Base-by-base conservation (phyloP, 805 yeast genomes). In the Nematodospora valgi region DNA sequence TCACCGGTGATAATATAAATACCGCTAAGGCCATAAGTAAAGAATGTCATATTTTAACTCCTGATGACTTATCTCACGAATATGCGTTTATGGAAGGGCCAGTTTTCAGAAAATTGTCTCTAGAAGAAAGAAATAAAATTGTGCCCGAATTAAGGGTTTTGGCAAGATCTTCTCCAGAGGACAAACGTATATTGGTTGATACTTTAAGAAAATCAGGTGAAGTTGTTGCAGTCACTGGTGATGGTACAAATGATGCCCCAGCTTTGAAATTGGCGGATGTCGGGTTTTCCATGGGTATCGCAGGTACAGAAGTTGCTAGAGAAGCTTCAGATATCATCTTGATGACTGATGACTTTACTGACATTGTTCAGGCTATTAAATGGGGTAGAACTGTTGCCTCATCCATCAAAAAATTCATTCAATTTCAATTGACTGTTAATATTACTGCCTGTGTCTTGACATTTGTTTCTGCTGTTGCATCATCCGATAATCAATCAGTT, bases 191-290 rank as follows among this genome's bases (percentile, higher is more conserved):
- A 19, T 70, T 93, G 29, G 98, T 94, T 23, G 85, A 82, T 43
- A 80, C 88, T 9, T 68, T 93, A 48, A 80, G 82, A 51, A 68
- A 72, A 23, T 70, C 79, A 53, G 95, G 94, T 16, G 97, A 93
- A 53, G 95, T 91, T 23, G 98, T 93, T 32, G 98, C 98, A 1
- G 98, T 91, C 23, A 93, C 99, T 24, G 99, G 98, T 55, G 99
- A 93, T 59, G 99, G 99, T 62, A 91, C 98, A 6, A 93, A 93
- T 58, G 99, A 93, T 71, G 98, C 98, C 0, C 97, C 97, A 11
- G 98, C 98, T 3, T 73, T 93, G 53, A 87, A 91, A 54, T 70
- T 89, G 40, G 99, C 98, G 0, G 98, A 93, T 63, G 95, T 93
- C 39, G 99, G 99, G 2, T 91, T 93, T 55, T 86, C 98, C 2